These are phyloP conservation scores for Amorphotheca resinae DNA, from an alignment of 495 filamentous ascomycete genomes.

Conservation along the genomic window DNA sequence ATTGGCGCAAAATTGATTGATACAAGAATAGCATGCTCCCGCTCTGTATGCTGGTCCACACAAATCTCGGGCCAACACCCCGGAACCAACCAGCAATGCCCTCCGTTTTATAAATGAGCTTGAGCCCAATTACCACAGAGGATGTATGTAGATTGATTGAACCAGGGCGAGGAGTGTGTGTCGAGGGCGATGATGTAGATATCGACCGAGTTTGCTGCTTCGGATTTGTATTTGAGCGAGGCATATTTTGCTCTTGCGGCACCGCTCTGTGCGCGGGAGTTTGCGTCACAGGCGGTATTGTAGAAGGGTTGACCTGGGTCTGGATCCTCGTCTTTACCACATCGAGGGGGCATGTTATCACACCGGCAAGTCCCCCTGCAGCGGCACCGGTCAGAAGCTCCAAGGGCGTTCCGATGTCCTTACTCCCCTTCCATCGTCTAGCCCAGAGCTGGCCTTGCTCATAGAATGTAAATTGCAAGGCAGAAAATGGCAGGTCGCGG, in stretches of 20 bases:
- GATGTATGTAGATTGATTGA: conserved; percentile 72
- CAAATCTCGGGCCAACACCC: conserved; percentile 80
- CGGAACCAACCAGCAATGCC: conserved; percentile 86
- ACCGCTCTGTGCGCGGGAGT: conserved; percentile 8
- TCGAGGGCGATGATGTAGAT: conserved; percentile 75
- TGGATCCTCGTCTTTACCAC: conserved; percentile 98
- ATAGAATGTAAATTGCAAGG: conserved; percentile 94
- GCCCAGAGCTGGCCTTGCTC: conserved; percentile 83
- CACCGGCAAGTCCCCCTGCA: conserved; percentile 89
- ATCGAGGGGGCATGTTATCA: conserved; percentile 89
- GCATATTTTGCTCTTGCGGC: conserved; percentile 10
- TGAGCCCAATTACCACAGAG: conserved; percentile 74
- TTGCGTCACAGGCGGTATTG: conserved; percentile 1
- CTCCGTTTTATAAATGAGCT: conserved; percentile 77
- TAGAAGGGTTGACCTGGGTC: conserved; percentile 59
- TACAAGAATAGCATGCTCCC: conserved; percentile 96
- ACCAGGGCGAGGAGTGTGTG: conserved; percentile 60
- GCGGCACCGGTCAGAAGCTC: conserved; percentile 83
- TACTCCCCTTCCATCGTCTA: conserved; percentile 49
- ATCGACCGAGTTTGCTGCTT: conserved; percentile 51
- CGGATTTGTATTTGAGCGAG: conserved; percentile 10
- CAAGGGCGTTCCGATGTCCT: conserved; percentile 70
- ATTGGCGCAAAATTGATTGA: conserved; percentile 68
- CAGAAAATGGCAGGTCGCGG: conserved; percentile 90
- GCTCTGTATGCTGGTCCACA: conserved; percentile 98